Evolutionary conservation across 495 filamentous ascomycete genomes (phyloP).

Genomic region (Astrothelium macrocarpum): DNA sequence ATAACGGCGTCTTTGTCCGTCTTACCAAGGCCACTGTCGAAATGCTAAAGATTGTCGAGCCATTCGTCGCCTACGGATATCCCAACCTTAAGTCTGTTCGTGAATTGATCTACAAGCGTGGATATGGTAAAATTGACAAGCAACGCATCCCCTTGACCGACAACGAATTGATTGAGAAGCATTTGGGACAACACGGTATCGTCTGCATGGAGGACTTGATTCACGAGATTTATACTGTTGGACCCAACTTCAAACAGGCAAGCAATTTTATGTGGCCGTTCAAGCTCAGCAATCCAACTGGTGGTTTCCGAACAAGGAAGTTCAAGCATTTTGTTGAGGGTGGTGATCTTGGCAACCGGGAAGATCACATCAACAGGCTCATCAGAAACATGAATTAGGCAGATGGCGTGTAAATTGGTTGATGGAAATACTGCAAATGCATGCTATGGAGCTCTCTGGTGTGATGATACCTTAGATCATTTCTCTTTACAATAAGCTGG

Average conservation of each 20-base stretch:
- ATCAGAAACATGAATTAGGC: conserved; percentile 99
- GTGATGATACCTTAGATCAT: neutral
- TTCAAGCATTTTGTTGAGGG: conserved; percentile 99
- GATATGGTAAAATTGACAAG: conserved; percentile 95
- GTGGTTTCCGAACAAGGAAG: conserved; percentile 90
- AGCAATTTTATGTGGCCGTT: conserved; percentile 99
- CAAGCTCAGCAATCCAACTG: conserved; percentile 96
- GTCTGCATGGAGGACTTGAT: conserved; percentile 99
- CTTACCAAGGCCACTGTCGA: conserved; percentile 95
- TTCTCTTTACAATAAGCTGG: neutral
- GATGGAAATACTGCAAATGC: neutral
- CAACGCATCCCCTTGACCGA: conserved; percentile 93
- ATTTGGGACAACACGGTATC: conserved; percentile 94
- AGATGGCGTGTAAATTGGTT: neutral
- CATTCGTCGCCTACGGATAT: conserved; percentile 97
- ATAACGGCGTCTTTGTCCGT: conserved; percentile 97
- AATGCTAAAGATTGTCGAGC: conserved; percentile 97
- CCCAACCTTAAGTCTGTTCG: conserved; percentile 98
- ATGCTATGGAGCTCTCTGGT: neutral
- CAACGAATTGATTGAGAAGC: conserved; percentile 93
- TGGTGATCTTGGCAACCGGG: conserved; percentile 94
- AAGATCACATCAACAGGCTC: conserved; percentile 96
- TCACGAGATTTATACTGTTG: conserved; percentile 98
- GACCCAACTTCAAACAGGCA: conserved; percentile 99
- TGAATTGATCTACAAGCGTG: conserved; percentile 99